Percentiles rank a stretch among this genome's conserved stretches.
phyloP scores from a whole-genome alignment of 495 filamentous ascomycete species.

The Bryoglossum gracile region DNA sequence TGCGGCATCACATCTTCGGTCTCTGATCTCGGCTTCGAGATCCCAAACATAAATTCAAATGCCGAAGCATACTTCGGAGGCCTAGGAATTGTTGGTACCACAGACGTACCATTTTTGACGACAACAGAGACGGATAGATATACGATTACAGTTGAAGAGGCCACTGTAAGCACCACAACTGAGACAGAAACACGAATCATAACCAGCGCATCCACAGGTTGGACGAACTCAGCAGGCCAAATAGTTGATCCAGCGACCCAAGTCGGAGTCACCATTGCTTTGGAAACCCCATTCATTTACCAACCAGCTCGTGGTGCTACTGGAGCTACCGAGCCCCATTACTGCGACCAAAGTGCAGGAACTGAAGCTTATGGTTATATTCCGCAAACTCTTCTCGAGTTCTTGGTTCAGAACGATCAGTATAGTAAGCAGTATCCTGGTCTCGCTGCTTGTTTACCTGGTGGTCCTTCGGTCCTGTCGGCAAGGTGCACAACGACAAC shows the following conservation, averaged over 20 bases:
- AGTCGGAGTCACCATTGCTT: conserved; percentile 2
- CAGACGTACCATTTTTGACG: background rate
- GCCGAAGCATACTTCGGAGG: conserved; percentile 21
- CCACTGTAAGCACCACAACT: background rate
- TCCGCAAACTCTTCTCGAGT: conserved; percentile 18
- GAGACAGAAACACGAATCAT: background rate
- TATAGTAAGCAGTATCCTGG: conserved; percentile 12
- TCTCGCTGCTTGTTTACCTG: conserved; percentile 11
- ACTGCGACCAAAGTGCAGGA: conserved; percentile 1
- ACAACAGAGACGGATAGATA: background rate
- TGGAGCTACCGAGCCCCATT: background rate
- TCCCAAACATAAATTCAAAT: conserved; percentile 13
- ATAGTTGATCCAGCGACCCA: background rate
- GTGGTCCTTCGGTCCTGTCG: conserved; percentile 16
- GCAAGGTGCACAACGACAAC: background rate
- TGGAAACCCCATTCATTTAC: conserved; percentile 21
- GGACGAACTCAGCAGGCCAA: background rate
- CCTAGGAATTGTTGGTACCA: background rate
- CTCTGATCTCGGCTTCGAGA: background rate
- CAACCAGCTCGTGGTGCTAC: background rate
- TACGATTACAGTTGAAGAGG: background rate
- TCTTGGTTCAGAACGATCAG: conserved; percentile 5
- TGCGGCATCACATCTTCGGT: conserved; percentile 9
- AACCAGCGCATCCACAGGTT: background rate
- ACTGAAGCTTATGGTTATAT: conserved; percentile 16